phyloP scores from a whole-genome alignment of 352 stramenopile genomes.

The Pythium monospermum region DNA sequence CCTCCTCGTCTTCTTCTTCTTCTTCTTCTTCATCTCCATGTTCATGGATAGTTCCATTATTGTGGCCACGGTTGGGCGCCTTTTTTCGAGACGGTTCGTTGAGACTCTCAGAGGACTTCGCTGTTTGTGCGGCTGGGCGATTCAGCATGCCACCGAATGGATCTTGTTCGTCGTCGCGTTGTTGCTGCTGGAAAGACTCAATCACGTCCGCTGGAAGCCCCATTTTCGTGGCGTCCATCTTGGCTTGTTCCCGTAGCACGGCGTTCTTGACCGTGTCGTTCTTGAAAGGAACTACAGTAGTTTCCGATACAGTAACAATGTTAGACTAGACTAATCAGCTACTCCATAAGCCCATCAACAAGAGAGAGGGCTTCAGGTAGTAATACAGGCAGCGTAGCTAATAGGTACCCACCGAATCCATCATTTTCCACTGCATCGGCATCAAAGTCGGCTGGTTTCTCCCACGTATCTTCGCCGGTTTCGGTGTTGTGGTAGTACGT shows the following conservation, averaged over 20 bases:
- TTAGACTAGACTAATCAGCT: too few species aligned
- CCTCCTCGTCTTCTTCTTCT: conserved; percentile 4
- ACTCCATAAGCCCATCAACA: too few species aligned
- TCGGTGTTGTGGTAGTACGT: conserved; percentile 85
- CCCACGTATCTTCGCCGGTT: conserved; percentile 75
- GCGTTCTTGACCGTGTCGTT: conserved; percentile 79
- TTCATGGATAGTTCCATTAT: background rate
- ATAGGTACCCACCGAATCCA: conserved; percentile 38
- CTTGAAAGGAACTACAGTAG: conserved; percentile 83
- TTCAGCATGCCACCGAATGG: conserved; percentile 22
- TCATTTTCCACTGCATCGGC: conserved; percentile 48
- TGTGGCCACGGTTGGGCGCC: too few species aligned
- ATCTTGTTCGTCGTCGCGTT: conserved; percentile 23
- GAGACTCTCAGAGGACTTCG: background rate
- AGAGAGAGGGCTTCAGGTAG: background rate
- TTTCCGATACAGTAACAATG: too few species aligned
- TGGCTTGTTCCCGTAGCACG: conserved; percentile 68
- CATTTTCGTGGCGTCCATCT: conserved; percentile 65
- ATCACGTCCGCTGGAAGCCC: conserved; percentile 61
- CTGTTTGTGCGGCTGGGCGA: background rate
- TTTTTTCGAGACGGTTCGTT: background rate
- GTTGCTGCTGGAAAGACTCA: conserved; percentile 32
- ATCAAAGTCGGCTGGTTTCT: conserved; percentile 60
- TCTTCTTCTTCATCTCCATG: background rate
- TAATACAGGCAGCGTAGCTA: background rate